Evolutionary conservation across 306 rosid genomes (phyloP).

Genomic region (Lathyrus tuberosus): DNA sequence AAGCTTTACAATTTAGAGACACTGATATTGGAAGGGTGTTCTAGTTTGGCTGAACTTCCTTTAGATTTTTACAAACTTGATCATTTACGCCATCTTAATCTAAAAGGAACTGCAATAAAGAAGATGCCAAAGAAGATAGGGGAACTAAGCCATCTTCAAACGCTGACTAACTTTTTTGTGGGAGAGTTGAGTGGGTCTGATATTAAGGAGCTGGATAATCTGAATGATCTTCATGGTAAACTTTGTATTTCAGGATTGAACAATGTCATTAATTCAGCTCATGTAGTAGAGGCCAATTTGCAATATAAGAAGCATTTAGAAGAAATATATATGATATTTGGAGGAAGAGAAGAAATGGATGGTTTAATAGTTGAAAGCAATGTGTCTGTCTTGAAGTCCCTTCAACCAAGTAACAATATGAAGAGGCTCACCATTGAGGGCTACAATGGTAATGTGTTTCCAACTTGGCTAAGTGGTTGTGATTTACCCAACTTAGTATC

Average conservation of each 20-base stretch:
- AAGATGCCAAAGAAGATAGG: neutral
- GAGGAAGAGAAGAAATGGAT: neutral
- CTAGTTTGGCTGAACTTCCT: neutral
- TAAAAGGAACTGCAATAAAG: neutral
- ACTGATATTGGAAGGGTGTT: neutral
- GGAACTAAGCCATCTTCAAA: neutral
- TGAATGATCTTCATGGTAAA: conserved; percentile 10
- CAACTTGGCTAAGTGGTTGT: no score
- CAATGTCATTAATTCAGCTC: neutral
- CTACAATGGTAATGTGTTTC: no score
- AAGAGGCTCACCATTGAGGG: no score
- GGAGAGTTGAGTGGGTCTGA: neutral
- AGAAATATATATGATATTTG: neutral
- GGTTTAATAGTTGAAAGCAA: neutral
- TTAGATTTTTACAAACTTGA: conserved; percentile 13
- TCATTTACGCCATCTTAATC: conserved; percentile 29
- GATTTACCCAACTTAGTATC: no score
- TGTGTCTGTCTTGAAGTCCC: conserved; percentile 36
- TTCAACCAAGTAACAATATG: neutral
- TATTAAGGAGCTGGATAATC: conserved; percentile 14
- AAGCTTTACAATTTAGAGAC: conserved; percentile 39
- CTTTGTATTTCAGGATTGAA: conserved; percentile 4
- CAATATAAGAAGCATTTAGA: neutral
- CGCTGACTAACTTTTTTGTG: neutral
- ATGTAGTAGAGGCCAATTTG: neutral